A percentile compares a stretch with the other conserved stretches of the same genome.
phyloP scores from a whole-genome alignment of 2,329 filamentous ascomycete species.

The Coleophoma eucalyptorum region DNA sequence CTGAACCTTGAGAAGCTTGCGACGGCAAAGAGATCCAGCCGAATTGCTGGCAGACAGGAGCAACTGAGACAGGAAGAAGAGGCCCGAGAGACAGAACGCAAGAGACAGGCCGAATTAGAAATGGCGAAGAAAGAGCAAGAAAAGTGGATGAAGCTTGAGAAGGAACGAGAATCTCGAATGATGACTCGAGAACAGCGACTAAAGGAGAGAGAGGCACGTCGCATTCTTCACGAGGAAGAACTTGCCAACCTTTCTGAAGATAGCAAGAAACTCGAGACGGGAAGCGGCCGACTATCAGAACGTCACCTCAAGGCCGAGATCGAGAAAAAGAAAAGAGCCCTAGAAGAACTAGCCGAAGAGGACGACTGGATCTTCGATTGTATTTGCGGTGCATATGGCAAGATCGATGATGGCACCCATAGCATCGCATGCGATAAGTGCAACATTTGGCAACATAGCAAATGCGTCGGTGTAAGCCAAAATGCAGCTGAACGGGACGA shows the following conservation, averaged over 20 bases:
- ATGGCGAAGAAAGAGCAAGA: conserved; percentile 66
- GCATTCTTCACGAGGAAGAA: conserved; percentile 80
- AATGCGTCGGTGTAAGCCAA: conserved; percentile 78
- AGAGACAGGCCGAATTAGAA: conserved; percentile 58
- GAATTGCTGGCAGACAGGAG: conserved; percentile 79
- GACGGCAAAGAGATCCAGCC: conserved; percentile 89
- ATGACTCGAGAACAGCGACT: conserved; percentile 82
- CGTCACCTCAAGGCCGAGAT: conserved; percentile 79
- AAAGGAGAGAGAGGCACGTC: conserved; percentile 79
- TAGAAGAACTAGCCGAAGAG: conserved; percentile 63
- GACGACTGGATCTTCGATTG: conserved; percentile 96
- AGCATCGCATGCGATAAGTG: conserved; percentile 92
- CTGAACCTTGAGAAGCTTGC: conserved; percentile 81
- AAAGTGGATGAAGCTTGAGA: conserved; percentile 53
- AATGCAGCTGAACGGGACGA: conserved; percentile 77
- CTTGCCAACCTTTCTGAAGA: conserved; percentile 75
- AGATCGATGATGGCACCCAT: conserved; percentile 91
- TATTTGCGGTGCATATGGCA: conserved; percentile 82
- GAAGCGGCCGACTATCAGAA: conserved; percentile 65
- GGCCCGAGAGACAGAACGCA: conserved; percentile 65
- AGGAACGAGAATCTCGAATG: conserved; percentile 74
- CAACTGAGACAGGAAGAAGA: conserved; percentile 72
- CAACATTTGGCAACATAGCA: conserved; percentile 96
- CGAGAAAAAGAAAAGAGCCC: conserved; percentile 71
- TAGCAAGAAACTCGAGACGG: conserved; percentile 54